These are phyloP conservation scores for Kokia cookei DNA, from an alignment of 441 rosid species.

Conservation along the genomic window DNA sequence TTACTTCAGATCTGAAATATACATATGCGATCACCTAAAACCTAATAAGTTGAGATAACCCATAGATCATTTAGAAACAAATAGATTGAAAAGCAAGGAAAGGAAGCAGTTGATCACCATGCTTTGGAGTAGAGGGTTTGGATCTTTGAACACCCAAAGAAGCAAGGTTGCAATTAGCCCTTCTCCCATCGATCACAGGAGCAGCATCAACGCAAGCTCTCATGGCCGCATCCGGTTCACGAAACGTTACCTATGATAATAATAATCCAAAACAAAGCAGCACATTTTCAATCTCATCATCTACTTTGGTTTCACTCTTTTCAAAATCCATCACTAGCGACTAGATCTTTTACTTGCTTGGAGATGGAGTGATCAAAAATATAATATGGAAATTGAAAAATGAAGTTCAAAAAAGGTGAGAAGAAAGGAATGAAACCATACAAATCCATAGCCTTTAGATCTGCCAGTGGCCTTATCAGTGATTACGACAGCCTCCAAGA, in stretches of 20 bases:
- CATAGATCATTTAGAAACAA: background rate
- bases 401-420: background rate
- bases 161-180: conserved; percentile 96
- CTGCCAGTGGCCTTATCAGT: conserved; percentile 74
- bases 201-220: conserved; percentile 87
- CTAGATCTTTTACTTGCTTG: conserved; percentile 7
- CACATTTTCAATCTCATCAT: conserved; percentile 4
- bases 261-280: background rate
- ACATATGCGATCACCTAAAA: background rate
- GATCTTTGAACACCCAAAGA: conserved; percentile 93
- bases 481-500: conserved; percentile 73
- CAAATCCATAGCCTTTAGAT: conserved; percentile 83
- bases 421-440: conserved; percentile 11
- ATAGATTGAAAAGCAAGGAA: background rate
- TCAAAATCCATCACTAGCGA: background rate
- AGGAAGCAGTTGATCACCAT: conserved; percentile 42
- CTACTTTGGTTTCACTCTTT: background rate
- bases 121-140: conserved; percentile 86
- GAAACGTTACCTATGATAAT: conserved; percentile 68
- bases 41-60: background rate
- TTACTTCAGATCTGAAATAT: conserved; percentile 19
- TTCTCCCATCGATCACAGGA: conserved; percentile 94
- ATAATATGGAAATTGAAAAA: background rate
- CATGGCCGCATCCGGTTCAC: conserved; percentile 88
- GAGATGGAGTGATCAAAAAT: conserved; percentile 2